These are phyloP conservation scores for Cladobotryum protrusum DNA, from an alignment of 2,329 filamentous ascomycete species.

Conservation along the genomic window DNA sequence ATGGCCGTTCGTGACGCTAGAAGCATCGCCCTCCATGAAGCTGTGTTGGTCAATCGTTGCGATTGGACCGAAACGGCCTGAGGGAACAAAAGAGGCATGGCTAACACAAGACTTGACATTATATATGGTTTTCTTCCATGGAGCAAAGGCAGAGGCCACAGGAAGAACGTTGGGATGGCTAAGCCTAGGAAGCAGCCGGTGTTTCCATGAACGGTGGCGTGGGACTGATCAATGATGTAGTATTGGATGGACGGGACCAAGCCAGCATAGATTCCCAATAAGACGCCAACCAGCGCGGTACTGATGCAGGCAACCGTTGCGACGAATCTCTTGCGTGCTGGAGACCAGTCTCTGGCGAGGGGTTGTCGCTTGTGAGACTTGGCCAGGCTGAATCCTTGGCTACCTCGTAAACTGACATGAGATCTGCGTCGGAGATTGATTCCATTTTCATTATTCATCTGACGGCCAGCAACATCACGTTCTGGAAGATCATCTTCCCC, in stretches of 20 bases:
- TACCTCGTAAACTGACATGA: constrained; percentile 47
- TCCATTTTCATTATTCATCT: constrained; percentile 23
- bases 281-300: constrained; percentile 62
- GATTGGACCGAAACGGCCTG: constrained; percentile 61
- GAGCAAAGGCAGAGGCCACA: constrained; percentile 68
- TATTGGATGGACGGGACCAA: constrained; percentile 76
- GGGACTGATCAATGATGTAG: constrained; percentile 62
- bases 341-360: constrained; percentile 67
- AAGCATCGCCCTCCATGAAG: constrained; percentile 53
- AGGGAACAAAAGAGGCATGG: constrained; percentile 68
- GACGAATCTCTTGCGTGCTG: constrained; percentile 59
- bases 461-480: constrained; percentile 19
- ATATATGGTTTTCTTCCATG: constrained; percentile 75
- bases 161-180: constrained; percentile 61
- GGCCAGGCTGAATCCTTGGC: constrained; percentile 45
- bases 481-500: constrained; percentile 21
- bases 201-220: constrained; percentile 66
- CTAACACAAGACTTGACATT: constrained; percentile 59
- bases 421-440: constrained; percentile 45
- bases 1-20: constrained; percentile 59
- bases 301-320: constrained; percentile 66
- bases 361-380: constrained; percentile 54
- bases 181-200: constrained; percentile 66
- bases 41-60: constrained; percentile 49
- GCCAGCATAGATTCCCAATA: constrained; percentile 71